phyloP scores from a whole-genome alignment of 164 flowering plant genomes.

The Annona squamosa region DNA sequence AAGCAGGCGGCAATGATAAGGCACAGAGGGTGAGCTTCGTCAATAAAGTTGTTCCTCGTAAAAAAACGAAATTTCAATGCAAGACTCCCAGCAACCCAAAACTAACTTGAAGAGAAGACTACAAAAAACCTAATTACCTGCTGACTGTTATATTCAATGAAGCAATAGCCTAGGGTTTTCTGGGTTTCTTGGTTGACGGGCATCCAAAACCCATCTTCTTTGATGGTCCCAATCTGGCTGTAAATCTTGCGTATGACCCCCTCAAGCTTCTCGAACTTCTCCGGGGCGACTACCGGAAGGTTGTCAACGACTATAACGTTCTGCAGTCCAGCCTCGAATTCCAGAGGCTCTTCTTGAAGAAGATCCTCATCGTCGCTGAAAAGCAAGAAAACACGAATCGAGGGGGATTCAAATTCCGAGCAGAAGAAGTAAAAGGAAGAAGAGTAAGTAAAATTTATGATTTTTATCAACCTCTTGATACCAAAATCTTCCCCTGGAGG shows the following conservation, averaged over 20 bases:
- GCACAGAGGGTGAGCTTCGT: too few species aligned
- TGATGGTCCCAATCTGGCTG: slow-evolving; percentile 72
- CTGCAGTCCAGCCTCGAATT: slow-evolving; percentile 57
- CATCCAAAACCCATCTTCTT: slow-evolving; percentile 85
- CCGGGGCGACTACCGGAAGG: slow-evolving; percentile 73
- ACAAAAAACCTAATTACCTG: slow-evolving; percentile 39
- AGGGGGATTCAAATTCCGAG: not conserved
- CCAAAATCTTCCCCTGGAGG: slow-evolving; percentile 79
- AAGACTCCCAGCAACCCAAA: too few species aligned
- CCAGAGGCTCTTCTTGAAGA: slow-evolving; percentile 47
- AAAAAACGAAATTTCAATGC: too few species aligned
- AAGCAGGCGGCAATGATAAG: not conserved
- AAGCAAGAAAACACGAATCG: not conserved
- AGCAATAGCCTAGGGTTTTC: slow-evolving; percentile 75
- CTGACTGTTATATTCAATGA: slow-evolving; percentile 76
- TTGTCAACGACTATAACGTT: slow-evolving; percentile 81
- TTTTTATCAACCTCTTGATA: slow-evolving; percentile 42
- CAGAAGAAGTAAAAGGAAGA: not conserved
- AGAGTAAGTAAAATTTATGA: too few species aligned
- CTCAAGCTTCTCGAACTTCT: slow-evolving; percentile 83
- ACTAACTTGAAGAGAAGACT: not conserved
- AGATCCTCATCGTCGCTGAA: slow-evolving; percentile 63
- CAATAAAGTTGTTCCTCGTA: too few species aligned
- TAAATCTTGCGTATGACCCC: slow-evolving; percentile 76
- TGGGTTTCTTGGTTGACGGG: slow-evolving; percentile 56